Evolutionary conservation across 1,284 basidiomycete genomes (phyloP).

Genomic region (Flammula alnicola): DNA sequence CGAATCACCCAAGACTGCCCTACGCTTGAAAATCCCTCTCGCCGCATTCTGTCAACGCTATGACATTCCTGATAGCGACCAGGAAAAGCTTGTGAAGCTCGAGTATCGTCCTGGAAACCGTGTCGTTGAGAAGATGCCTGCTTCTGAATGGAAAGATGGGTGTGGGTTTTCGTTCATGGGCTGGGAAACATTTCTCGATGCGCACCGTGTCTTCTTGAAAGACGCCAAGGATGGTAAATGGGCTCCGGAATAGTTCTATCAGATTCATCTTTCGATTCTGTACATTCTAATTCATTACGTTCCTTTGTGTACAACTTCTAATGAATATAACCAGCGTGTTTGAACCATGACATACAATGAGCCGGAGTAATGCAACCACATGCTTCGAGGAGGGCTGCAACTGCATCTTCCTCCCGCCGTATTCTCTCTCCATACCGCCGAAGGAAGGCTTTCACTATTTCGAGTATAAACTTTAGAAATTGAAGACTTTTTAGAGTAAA

Average conservation of each 20-base stretch:
- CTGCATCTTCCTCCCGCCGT: slow-evolving; percentile 20
- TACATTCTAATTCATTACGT: not conserved
- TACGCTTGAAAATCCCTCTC: too few species aligned
- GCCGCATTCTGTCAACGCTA: slow-evolving; percentile 9
- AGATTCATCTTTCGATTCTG: not conserved
- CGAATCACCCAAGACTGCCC: too few species aligned
- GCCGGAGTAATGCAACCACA: slow-evolving; percentile 26
- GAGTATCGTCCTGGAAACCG: slow-evolving; percentile 18
- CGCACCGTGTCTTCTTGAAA: not conserved
- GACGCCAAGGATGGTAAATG: not conserved
- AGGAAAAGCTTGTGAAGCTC: slow-evolving; percentile 10
- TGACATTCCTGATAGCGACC: slow-evolving; percentile 8
- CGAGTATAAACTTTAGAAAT: not conserved
- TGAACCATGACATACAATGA: slow-evolving; percentile 26
- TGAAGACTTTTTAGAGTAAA: not conserved
- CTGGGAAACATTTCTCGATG: slow-evolving; percentile 2
- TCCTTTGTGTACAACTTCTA: not conserved
- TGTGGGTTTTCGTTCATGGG: slow-evolving; percentile 3
- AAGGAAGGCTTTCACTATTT: slow-evolving; percentile 29
- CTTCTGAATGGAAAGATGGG: slow-evolving; percentile 1
- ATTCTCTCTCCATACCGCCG: slow-evolving; percentile 19
- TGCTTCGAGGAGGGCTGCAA: slow-evolving; percentile 22
- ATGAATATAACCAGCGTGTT: slow-evolving; percentile 29
- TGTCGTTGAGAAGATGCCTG: not conserved
- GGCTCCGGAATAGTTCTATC: not conserved